Base-by-base conservation (phyloP, 306 rosid species). In the Datisca glomerata region DNA sequence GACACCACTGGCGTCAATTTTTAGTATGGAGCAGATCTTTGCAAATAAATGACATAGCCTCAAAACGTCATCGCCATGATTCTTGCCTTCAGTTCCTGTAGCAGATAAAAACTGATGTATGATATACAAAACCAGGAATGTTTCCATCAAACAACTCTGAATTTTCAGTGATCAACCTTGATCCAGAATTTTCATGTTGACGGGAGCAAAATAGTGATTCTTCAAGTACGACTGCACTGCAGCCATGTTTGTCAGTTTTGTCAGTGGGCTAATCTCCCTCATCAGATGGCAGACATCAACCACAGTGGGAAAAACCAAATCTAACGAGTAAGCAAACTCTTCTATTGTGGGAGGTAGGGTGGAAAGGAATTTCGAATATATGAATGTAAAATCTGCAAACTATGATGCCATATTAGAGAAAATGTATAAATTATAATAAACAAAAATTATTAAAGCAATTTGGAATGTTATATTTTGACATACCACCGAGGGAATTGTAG, bases 401-500 rank as follows among this genome's bases (percentile, higher is more conserved):
- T 45, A 20, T 40, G 20, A 36, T n/a, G n/a, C n/a, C n/a, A n/a
- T 17, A 38, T 74, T 22, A 67, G 51, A 21, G 6, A 14, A 58
- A 56, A 58, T 53, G 22, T 9, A 50, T 46, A 38, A 49, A 43
- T 19, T 8, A 27, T 34, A 36, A 12, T 18, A 32, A 19, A 20
- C 32, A 4, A 52, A 57, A 43, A 28, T 36, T 52, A 52, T 24
- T 49, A 35, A 21, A 68, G 50, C 32, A 47, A 51, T 44, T 23
- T 25, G 33, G 57, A 54, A 57, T 57, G 46, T 47, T 36, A 53
- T 52, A 60, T 64, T 31, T 15, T 73, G 93, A 74, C 48, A 68
- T 67, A 83, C 97, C 95, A 63, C 70, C 66, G 60, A 80, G 93
- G 59, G 79, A 65, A 74, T 66, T 72, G 86, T 72, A 70, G 71